Evolutionary conservation across 1,284 basidiomycete genomes (phyloP).

Genomic region (Ceratobasidium sp.): DNA sequence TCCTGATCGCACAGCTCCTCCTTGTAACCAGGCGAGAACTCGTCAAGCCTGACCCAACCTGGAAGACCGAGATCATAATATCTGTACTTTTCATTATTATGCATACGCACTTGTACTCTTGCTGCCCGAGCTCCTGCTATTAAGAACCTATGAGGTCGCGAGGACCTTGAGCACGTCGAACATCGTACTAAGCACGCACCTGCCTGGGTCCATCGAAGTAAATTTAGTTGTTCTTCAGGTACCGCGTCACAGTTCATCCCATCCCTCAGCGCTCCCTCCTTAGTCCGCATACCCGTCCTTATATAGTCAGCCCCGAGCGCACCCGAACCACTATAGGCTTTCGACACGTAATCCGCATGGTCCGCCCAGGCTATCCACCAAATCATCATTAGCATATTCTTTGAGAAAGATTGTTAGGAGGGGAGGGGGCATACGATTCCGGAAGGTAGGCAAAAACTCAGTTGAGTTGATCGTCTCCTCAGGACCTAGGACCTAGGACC

Average conservation of each 20-base stretch:
- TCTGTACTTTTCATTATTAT: background rate
- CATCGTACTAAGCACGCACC: no score
- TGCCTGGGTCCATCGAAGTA: constrained; percentile 84
- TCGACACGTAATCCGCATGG: constrained; percentile 93
- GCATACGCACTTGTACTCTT: background rate
- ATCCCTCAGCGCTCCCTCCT: no score
- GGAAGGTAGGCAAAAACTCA: constrained; percentile 82
- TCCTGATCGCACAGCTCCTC: constrained; percentile 5
- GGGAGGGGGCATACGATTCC: constrained; percentile 83
- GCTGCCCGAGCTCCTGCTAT: background rate
- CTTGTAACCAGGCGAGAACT: constrained; percentile 7
- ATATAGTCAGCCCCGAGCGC: constrained; percentile 98
- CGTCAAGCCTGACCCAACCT: constrained; percentile 6
- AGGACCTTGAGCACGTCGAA: no score
- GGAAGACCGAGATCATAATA: background rate
- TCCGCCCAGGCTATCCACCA: constrained; percentile 90
- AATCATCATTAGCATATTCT: constrained; percentile 1
- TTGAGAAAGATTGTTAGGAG: no score
- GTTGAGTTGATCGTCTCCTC: constrained; percentile 80
- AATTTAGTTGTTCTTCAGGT: constrained; percentile 75
- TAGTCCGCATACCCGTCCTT: constrained; percentile 88
- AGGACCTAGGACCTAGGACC: no score
- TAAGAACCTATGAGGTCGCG: no score
- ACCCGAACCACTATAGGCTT: constrained; percentile 94
- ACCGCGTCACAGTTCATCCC: constrained; percentile 84